phyloP scores from a whole-genome alignment of 2,329 filamentous ascomycete species.

The Sordariomycetes sp. region DNA sequence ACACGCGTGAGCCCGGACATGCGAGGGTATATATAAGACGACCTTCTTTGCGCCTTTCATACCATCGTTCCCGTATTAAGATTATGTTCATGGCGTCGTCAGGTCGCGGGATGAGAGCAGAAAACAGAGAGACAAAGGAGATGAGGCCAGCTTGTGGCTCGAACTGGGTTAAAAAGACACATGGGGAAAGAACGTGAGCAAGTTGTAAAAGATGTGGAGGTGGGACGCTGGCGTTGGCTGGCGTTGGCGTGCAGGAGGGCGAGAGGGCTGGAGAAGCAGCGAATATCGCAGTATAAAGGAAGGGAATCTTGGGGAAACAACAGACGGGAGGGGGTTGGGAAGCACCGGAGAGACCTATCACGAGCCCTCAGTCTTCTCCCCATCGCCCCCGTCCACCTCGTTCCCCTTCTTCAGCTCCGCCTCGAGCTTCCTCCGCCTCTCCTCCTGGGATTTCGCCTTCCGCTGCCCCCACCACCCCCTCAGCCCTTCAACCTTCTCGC shows the following conservation, averaged over 20 bases:
- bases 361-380: conserved; percentile 2
- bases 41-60: background rate
- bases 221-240: background rate
- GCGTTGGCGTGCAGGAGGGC: no score
- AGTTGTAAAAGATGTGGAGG: background rate
- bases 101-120: background rate
- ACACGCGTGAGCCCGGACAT: background rate
- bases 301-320: no score
- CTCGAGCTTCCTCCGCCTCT: conserved; percentile 23
- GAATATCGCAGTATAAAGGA: no score
- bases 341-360: background rate
- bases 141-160: background rate
- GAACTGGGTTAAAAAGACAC: background rate
- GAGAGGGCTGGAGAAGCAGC: no score
- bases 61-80: background rate
- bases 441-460: conserved; percentile 17
- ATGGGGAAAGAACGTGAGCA: background rate
- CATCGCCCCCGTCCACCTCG: conserved; percentile 3
- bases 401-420: conserved; percentile 17
- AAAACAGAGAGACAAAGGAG: background rate
- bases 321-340: no score
- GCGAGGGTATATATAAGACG: background rate
- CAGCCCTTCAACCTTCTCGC: conserved; percentile 23
- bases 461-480: conserved; percentile 18
- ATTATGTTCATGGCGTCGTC: background rate